A percentile compares a stretch with the other conserved stretches of the same genome.
These are phyloP conservation scores for Hanseniaspora uvarum DNA, from an alignment of 1,139 yeast genomes.

Conservation along the genomic window DNA sequence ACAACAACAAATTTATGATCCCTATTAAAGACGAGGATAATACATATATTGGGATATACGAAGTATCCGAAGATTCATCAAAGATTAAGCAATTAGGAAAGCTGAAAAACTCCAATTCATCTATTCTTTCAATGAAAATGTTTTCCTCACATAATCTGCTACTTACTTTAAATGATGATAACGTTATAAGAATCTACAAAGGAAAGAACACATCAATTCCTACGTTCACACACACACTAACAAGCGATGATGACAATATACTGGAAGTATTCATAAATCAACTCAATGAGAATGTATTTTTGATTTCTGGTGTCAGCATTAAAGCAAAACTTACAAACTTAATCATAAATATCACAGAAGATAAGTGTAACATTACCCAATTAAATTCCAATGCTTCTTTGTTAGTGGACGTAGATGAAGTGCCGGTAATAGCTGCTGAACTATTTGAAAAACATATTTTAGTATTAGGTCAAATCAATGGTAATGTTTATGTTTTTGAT, in stretches of 20 bases:
- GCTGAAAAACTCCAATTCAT: neutral
- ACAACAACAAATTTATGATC: neutral
- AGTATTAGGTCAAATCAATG: conserved; percentile 10
- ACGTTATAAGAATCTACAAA: conserved; percentile 61
- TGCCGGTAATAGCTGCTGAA: conserved; percentile 3
- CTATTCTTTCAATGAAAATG: conserved; percentile 8
- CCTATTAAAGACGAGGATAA: conserved; percentile 1
- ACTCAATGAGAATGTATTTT: neutral
- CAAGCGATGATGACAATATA: neutral
- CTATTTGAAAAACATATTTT: neutral
- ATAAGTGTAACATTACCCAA: neutral
- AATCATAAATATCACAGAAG: neutral
- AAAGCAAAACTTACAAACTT: conserved; percentile 9
- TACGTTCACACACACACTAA: neutral
- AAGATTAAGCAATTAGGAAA: neutral
- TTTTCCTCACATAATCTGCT: conserved; percentile 36
- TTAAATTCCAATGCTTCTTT: neutral
- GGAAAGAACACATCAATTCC: conserved; percentile 36
- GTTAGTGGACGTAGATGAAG: neutral
- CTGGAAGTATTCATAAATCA: conserved; percentile 9
- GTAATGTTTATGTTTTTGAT: conserved; percentile 11
- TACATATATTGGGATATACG: conserved; percentile 1
- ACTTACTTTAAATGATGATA: conserved; percentile 71
- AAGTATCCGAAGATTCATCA: neutral
- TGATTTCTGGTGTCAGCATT: conserved; percentile 1